A percentile compares a stretch with the other conserved stretches of the same genome.
Evolutionary conservation across 192 early-diverging fungal species (phyloP).

Genomic region (Chytriomyces confervae): DNA sequence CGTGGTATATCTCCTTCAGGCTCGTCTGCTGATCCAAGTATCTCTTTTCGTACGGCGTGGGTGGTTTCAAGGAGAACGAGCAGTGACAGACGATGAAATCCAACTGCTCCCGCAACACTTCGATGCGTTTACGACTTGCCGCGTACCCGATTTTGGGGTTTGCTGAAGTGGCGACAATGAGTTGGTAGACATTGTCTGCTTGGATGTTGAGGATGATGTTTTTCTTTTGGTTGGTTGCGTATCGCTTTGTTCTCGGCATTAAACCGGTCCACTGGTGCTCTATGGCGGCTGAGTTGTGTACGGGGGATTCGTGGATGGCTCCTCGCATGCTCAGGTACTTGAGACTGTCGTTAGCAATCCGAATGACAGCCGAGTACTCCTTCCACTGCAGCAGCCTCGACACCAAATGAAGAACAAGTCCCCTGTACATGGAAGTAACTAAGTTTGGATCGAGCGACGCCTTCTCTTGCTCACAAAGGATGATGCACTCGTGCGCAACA

Average conservation of each 20-base stretch:
- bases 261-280: slow-evolving; percentile 50
- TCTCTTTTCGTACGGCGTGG: slow-evolving; percentile 19
- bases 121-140: slow-evolving; percentile 21
- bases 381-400: slow-evolving; percentile 14
- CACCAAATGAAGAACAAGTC: slow-evolving; percentile 29
- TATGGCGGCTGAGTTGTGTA: slow-evolving; percentile 46
- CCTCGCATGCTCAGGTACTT: slow-evolving; percentile 31
- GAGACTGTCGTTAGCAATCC: slow-evolving; percentile 39
- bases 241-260: slow-evolving; percentile 28
- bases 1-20: slow-evolving; percentile 45
- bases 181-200: slow-evolving; percentile 44
- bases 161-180: slow-evolving; percentile 29
- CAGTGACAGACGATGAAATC: slow-evolving; percentile 31
- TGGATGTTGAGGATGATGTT: slow-evolving; percentile 31
- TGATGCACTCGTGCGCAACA: slow-evolving; percentile 33
- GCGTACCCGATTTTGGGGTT: slow-evolving; percentile 32
- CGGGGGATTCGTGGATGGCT: slow-evolving; percentile 34
- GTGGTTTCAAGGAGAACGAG: slow-evolving; percentile 9
- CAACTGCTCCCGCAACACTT: slow-evolving; percentile 43
- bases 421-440: slow-evolving; percentile 37
- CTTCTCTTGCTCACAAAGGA: slow-evolving; percentile 33
- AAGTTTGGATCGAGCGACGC: slow-evolving; percentile 34
- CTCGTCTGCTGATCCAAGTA: slow-evolving; percentile 33
- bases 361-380: slow-evolving; percentile 14
- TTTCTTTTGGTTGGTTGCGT: slow-evolving; percentile 25